A percentile compares a stretch with the other conserved stretches of the same genome.
Evolutionary conservation across 495 filamentous ascomycete species (phyloP).

Genomic region (Penicillium parvum): DNA sequence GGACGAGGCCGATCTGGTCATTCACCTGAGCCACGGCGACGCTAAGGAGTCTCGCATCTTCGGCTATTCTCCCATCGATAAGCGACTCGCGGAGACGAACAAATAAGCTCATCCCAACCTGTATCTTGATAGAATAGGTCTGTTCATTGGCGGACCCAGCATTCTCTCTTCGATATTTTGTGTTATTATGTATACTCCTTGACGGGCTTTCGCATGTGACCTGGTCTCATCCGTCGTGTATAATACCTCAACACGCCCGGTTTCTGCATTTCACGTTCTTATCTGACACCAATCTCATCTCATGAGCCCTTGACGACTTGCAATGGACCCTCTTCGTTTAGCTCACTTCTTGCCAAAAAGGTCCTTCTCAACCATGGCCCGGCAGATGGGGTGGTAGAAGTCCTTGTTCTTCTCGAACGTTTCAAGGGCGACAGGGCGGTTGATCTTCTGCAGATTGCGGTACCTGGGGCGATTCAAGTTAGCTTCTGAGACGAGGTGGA

Average conservation of each 20-base stretch:
- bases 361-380: conserved; percentile 78
- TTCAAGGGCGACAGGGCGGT: conserved; percentile 66
- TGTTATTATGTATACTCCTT: not conserved
- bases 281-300: not conserved
- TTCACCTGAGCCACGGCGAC: conserved; percentile 24
- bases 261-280: not conserved
- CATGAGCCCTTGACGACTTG: too few relatives aligned
- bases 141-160: too few relatives aligned
- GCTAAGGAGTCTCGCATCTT: conserved; percentile 31
- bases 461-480: conserved; percentile 39
- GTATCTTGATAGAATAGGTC: too few relatives aligned
- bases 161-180: not conserved
- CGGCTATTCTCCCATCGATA: conserved; percentile 31
- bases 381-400: conserved; percentile 96
- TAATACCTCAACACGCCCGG: conserved; percentile 13
- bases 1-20: conserved; percentile 52
- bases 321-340: not conserved
- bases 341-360: conserved; percentile 52
- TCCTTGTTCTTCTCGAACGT: conserved; percentile 83
- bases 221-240: conserved; percentile 17
- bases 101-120: conserved; percentile 7
- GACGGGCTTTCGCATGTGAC: not conserved
- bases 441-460: conserved; percentile 64
- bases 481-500: conserved; percentile 2
- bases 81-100: conserved; percentile 29